A percentile compares a stretch with the other conserved stretches of the same genome.
Evolutionary conservation across 768 basidiomycete genomes (phyloP).

Genomic region (Leccinum barrowsii): DNA sequence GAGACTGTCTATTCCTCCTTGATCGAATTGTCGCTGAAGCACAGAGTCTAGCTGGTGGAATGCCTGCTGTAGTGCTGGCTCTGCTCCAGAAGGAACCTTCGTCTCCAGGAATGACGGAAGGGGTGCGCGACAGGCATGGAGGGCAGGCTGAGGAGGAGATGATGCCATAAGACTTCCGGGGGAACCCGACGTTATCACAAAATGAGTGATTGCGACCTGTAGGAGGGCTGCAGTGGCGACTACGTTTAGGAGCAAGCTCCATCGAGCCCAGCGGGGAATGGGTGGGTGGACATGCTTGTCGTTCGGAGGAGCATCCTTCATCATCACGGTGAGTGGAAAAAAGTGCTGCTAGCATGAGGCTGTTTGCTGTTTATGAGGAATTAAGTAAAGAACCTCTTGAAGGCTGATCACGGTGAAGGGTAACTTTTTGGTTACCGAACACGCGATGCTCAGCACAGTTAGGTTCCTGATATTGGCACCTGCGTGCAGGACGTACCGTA

Average conservation of each 20-base stretch:
- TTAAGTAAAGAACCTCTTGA: background rate
- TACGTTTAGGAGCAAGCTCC: conserved; percentile 16
- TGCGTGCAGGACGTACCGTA: background rate
- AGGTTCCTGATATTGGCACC: background rate
- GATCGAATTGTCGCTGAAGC: conserved; percentile 18
- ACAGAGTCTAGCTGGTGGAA: conserved; percentile 5
- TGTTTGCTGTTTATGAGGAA: background rate
- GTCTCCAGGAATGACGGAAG: conserved; percentile 16
- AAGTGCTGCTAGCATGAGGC: background rate
- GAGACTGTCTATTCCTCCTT: conserved; percentile 46
- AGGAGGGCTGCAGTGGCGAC: conserved; percentile 11
- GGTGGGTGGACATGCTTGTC: background rate
- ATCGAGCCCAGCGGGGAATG: conserved; percentile 12
- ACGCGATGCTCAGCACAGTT: background rate
- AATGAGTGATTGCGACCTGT: background rate
- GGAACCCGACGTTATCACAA: background rate
- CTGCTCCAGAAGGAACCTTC: conserved; percentile 12
- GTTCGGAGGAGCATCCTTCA: background rate
- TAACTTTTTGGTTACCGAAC: background rate
- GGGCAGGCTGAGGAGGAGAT: background rate
- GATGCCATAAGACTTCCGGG: background rate
- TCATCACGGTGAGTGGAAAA: background rate
- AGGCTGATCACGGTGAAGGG: background rate
- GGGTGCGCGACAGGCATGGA: conserved; percentile 15
- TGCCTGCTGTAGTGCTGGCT: conserved; percentile 6